phyloP scores from a whole-genome alignment of 768 basidiomycete species.

The Auriculariales sp. region DNA sequence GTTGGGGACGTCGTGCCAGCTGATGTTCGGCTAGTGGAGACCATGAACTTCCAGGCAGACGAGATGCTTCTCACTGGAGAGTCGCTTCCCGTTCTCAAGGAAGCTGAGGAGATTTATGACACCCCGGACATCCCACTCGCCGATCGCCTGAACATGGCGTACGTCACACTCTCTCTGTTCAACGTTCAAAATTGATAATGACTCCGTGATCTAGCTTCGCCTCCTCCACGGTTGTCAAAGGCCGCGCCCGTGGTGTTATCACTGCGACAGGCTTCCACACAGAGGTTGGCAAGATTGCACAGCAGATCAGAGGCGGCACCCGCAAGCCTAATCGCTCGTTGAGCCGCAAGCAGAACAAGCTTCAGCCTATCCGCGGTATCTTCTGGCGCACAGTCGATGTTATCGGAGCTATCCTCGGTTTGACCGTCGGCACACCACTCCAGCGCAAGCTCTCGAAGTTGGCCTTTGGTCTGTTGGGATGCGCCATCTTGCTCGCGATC shows the following conservation, averaged over 20 bases:
- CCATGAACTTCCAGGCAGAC: constrained; percentile 32
- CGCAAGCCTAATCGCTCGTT: constrained; percentile 11
- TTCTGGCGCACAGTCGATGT: constrained; percentile 1
- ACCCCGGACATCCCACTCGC: constrained; percentile 19
- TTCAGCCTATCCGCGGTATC: background rate
- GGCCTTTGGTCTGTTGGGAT: constrained; percentile 18
- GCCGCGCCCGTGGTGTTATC: constrained; percentile 32
- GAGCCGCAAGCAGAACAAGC: constrained; percentile 11
- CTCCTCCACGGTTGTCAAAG: constrained; percentile 32
- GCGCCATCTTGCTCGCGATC: constrained; percentile 18
- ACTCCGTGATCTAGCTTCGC: constrained; percentile 14
- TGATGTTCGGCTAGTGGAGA: constrained; percentile 26
- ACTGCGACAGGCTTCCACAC: constrained; percentile 38
- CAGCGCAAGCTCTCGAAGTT: constrained; percentile 22
- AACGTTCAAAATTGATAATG: background rate
- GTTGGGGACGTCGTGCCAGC: constrained; percentile 8
- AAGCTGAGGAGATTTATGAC: constrained; percentile 16
- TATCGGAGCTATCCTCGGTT: background rate
- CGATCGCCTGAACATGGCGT: constrained; percentile 28
- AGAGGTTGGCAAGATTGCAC: constrained; percentile 26
- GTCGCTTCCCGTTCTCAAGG: constrained; percentile 34
- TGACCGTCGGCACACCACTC: constrained; percentile 13
- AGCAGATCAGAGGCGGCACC: constrained; percentile 4
- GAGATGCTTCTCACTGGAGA: constrained; percentile 41
- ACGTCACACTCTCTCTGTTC: constrained; percentile 4